Percentiles rank a stretch among this genome's conserved stretches.
These are phyloP conservation scores for Pseudomassariella vexata DNA, from an alignment of 2,329 filamentous ascomycete species.

Conservation along the genomic window DNA sequence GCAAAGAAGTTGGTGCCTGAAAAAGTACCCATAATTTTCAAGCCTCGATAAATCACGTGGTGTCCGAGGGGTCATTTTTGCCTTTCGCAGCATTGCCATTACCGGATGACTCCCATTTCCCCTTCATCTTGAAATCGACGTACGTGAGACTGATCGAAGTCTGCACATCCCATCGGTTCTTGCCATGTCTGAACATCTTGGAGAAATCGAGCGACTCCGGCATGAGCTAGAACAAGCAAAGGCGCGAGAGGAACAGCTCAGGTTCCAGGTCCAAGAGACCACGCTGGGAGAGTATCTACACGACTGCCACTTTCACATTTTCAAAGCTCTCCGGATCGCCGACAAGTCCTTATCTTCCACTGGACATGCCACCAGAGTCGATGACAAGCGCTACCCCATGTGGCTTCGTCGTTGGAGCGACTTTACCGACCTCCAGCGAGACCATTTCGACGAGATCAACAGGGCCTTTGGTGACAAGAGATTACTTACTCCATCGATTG, in stretches of 20 bases:
- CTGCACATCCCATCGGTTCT: too few species aligned
- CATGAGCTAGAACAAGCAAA: too few species aligned
- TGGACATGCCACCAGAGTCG: slow-evolving; percentile 10
- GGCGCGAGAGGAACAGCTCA: background rate
- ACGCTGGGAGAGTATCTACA: slow-evolving; percentile 12
- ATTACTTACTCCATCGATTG: slow-evolving; percentile 10
- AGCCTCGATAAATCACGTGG: too few species aligned
- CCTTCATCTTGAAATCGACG: too few species aligned
- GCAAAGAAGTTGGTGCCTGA: too few species aligned
- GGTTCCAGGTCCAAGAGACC: slow-evolving; percentile 10
- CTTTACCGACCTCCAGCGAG: slow-evolving; percentile 6
- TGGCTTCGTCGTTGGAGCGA: slow-evolving; percentile 12
- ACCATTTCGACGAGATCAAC: slow-evolving; percentile 11
- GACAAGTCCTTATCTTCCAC: slow-evolving; percentile 4
- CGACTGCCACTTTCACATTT: slow-evolving; percentile 12
- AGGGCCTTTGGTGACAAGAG: slow-evolving; percentile 6
- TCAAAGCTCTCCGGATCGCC: slow-evolving; percentile 8
- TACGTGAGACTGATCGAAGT: too few species aligned
- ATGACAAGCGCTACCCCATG: slow-evolving; percentile 14
- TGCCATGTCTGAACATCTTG: too few species aligned
- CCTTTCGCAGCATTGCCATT: too few species aligned
- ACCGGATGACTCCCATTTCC: too few species aligned
- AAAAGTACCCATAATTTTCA: too few species aligned
- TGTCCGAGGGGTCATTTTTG: too few species aligned
- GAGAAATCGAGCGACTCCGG: too few species aligned